Base-by-base conservation (phyloP, 768 basidiomycete genomes). In the Trametes cinnabarina region DNA sequence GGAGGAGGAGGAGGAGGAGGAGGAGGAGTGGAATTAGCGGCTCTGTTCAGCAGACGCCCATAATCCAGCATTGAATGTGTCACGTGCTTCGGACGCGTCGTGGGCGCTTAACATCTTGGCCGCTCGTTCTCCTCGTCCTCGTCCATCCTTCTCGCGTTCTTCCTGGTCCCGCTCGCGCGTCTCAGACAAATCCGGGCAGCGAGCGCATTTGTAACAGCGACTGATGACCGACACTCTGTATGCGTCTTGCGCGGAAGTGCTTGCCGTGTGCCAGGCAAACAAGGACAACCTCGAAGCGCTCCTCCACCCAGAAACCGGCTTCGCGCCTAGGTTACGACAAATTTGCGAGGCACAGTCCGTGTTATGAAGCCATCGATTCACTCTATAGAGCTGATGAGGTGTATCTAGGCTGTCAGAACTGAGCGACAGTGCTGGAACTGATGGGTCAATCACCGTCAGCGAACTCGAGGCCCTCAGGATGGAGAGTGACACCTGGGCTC, bases 401-500 rank as follows among this genome's bases (percentile, higher is more conserved):
- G 0, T 37, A 15, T 15, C 2, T 49, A 87, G 86, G 62, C 72
- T 88, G 28, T 73, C 73, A 54, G 84, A 87, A 60, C 68, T 77
- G 39, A 73, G 83, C 69, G 80, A 82, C 32, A 63, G 68, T 30
- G 56, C 17, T 25, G 55, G 43, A 7, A 37, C 64, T 34, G 71
- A 76, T 60, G 68, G 70, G 34, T 76, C 67, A 23, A 64, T 71
- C 23, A 72, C 78, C 17, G 73, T 67, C 37, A 79, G 82, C 25
- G 87, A 88, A 63, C 63, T 87, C 0, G 86, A 87, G 23, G 74
- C 84, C 1, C 71, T 92, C 51, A 77, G 81, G 10, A 76, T 93
- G 69, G 92, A 94, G 68, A 79, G 84, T 44, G 86, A 88, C 69
- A 92, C 92, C 0, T 95, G 92, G 92, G 81, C 79, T 0, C 77